A percentile compares a stretch with the other conserved stretches of the same genome.
phyloP scores from a whole-genome alignment of 192 early-diverging fungal species.

The Coemansia guatemalensis region DNA sequence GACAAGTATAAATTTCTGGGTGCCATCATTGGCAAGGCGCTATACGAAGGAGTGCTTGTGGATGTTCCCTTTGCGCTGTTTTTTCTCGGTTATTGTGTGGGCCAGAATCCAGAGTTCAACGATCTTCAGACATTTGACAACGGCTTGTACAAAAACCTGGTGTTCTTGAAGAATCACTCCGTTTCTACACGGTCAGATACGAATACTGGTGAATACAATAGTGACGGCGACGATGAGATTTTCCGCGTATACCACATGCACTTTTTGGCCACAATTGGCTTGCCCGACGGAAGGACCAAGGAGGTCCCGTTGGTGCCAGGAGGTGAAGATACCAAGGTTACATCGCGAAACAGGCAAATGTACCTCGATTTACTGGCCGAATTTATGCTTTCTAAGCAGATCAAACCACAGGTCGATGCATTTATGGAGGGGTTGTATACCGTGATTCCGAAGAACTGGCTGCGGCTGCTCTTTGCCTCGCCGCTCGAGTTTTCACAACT shows the following conservation, averaged over 20 bases:
- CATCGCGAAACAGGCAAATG: constrained; percentile 77
- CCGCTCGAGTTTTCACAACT: constrained; percentile 89
- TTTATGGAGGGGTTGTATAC: constrained; percentile 84
- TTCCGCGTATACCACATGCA: constrained; percentile 58
- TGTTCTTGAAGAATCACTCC: constrained; percentile 71
- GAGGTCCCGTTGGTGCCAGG: constrained; percentile 74
- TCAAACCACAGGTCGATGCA: constrained; percentile 71
- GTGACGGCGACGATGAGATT: constrained; percentile 58
- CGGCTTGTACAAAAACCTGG: constrained; percentile 72
- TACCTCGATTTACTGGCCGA: constrained; percentile 89
- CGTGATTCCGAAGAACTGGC: constrained; percentile 85
- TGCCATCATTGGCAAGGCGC: constrained; percentile 78
- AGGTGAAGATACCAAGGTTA: constrained; percentile 78
- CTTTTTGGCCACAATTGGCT: constrained; percentile 66
- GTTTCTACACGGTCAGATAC: constrained; percentile 1
- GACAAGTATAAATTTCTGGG: constrained; percentile 75
- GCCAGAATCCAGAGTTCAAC: constrained; percentile 68
- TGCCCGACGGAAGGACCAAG: constrained; percentile 19
- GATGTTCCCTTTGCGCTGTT: constrained; percentile 83
- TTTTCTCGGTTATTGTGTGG: constrained; percentile 75
- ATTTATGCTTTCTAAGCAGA: constrained; percentile 83
- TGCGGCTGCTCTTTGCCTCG: constrained; percentile 83
- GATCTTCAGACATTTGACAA: constrained; percentile 80
- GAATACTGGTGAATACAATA: not conserved
- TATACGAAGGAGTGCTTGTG: constrained; percentile 84